Percentiles rank a stretch among this genome's conserved stretches.
These are phyloP conservation scores for Syzygium aqueum DNA, from an alignment of 345 rosid genomes.

Conservation along the genomic window DNA sequence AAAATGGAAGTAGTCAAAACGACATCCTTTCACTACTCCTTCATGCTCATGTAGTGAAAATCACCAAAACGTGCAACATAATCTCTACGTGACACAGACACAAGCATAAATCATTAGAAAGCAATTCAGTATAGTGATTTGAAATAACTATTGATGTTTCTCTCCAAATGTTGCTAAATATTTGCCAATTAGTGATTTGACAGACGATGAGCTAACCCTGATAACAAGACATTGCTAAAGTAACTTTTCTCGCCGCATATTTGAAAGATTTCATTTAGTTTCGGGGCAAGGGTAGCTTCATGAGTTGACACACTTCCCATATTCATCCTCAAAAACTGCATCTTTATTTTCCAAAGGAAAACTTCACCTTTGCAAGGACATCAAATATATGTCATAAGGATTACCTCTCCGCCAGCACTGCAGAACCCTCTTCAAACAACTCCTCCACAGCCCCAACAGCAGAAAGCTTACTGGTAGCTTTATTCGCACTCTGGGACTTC, in stretches of 20 bases:
- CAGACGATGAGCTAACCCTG: neutral
- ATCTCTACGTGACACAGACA: neutral
- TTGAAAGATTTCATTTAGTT: neutral
- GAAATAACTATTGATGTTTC: neutral
- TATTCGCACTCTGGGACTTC: constrained; percentile 36
- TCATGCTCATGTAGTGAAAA: neutral
- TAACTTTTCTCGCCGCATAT: neutral
- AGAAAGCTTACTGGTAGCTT: constrained; percentile 72
- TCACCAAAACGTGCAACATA: neutral
- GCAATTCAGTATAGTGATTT: neutral
- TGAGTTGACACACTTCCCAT: neutral
- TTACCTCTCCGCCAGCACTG: constrained; percentile 92
- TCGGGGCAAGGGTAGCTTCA: neutral
- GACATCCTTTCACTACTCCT: neutral
- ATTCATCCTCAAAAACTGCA: neutral
- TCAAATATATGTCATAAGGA: neutral
- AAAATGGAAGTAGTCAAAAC: neutral
- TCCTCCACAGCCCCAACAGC: constrained; percentile 94
- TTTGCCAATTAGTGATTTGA: neutral
- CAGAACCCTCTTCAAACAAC: constrained; percentile 99
- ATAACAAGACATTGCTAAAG: neutral
- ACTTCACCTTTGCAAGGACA: neutral
- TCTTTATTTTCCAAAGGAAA: neutral
- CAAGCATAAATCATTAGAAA: neutral
- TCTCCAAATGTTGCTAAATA: neutral